Conservation (phyloP, 108 stramenopile species). For the Cyclotella cryptica region DNA sequence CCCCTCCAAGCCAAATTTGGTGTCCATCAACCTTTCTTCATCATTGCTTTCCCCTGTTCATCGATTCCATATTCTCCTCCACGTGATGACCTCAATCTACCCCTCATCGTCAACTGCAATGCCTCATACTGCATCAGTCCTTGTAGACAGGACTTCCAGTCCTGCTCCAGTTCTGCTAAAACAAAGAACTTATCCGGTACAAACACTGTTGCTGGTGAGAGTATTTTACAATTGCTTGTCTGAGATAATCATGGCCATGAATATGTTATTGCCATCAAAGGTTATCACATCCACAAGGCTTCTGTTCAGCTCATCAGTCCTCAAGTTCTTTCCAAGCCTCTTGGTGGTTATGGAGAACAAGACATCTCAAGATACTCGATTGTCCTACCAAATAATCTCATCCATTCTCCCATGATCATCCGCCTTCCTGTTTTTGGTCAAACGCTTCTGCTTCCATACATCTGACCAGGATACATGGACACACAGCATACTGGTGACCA, state of each 20-base stretch:
- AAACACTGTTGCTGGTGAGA: conserved; percentile 8
- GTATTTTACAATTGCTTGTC: conserved; percentile 1
- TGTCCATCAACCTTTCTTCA: too few species aligned
- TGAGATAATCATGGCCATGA: background rate
- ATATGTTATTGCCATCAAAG: background rate
- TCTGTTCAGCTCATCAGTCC: conserved; percentile 13
- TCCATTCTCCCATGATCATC: background rate
- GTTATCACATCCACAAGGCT: conserved; percentile 10
- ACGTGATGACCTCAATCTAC: background rate
- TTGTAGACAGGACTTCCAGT: conserved; percentile 1
- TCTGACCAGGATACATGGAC: background rate
- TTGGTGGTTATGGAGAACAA: background rate
- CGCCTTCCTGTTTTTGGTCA: background rate
- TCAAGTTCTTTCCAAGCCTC: background rate
- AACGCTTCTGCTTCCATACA: background rate
- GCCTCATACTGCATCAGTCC: conserved; percentile 13
- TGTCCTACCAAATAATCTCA: background rate
- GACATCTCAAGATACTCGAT: background rate
- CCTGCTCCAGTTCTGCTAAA: conserved; percentile 1
- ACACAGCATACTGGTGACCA: background rate
- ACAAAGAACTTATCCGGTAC: conserved; percentile 17
- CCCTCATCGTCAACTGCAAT: background rate
- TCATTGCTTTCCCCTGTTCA: too few species aligned
- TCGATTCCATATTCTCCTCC: too few species aligned
- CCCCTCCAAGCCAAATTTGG: too few species aligned